These are phyloP conservation scores for Ceratobasidium sp. DNA, from an alignment of 1,284 basidiomycete species.

Conservation along the genomic window DNA sequence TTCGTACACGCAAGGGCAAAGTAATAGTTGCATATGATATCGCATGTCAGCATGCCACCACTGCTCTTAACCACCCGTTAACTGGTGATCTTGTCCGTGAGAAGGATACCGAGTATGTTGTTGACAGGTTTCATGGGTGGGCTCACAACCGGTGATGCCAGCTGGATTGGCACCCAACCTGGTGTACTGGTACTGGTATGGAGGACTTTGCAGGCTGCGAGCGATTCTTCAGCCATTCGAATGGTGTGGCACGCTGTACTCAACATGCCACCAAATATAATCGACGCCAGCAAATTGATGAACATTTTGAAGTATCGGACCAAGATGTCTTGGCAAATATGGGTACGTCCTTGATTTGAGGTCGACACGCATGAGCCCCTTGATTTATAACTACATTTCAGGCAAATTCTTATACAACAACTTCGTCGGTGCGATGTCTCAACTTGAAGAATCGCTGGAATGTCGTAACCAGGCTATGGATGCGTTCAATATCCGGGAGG, in stretches of 20 bases:
- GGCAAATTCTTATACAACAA: slow-evolving; percentile 40
- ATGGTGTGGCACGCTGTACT: slow-evolving; percentile 52
- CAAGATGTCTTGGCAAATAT: neutral
- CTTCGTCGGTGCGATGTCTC: neutral
- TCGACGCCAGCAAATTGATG: slow-evolving; percentile 52
- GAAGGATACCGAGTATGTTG: slow-evolving; percentile 46
- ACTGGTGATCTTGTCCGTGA: slow-evolving; percentile 47
- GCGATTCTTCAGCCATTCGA: slow-evolving; percentile 56
- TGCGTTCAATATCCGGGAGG: neutral
- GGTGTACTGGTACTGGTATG: slow-evolving; percentile 55
- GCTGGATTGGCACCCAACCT: slow-evolving; percentile 54
- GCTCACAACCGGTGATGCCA: slow-evolving; percentile 58
- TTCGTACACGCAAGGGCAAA: no score
- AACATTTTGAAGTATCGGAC: slow-evolving; percentile 34
- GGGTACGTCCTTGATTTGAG: slow-evolving; percentile 28
- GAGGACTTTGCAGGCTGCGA: slow-evolving; percentile 58
- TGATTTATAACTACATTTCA: no score
- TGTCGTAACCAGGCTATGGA: neutral
- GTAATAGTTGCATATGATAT: no score
- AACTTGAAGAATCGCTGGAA: neutral
- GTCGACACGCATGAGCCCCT: no score
- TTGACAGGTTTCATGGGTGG: slow-evolving; percentile 57
- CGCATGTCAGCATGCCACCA: slow-evolving; percentile 55
- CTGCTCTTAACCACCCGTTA: slow-evolving; percentile 52
- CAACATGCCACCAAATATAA: slow-evolving; percentile 53